Base-by-base conservation (phyloP, 2,329 filamentous ascomycete genomes). In the Phyllosticta citribraziliensis region DNA sequence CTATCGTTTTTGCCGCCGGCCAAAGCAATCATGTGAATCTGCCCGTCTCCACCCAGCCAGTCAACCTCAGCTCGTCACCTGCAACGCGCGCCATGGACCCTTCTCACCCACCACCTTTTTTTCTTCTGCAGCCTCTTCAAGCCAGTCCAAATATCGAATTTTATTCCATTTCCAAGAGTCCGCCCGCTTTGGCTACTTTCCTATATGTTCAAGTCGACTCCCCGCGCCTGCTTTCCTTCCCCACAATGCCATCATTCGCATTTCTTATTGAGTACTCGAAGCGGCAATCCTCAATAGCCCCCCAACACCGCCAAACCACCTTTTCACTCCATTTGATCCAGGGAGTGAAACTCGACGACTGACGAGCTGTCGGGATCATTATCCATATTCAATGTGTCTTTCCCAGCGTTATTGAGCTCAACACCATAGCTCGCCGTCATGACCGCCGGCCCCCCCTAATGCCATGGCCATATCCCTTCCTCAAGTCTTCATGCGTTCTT, bases 231-330 rank as follows among this genome's bases (percentile, higher is more conserved):
- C 50, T 40, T 19, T 12, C 40, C 14, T 27, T 5, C 2, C 27
- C 27, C 27, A 30, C 9, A 5, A 6, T 30, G 25, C 17, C 22
- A 5, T 17, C 14, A 40, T 40, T 30, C 24, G 54, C 47, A 19
- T 22, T 59, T 25, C 53, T 53, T 63, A 64, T 64, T 64, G 63
- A 63, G 24, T 19, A 52, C 61, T 56, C 24, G 47, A 64, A 61
- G 20, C 55, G 56, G 61, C 40, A 50, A 52, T 20, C 24, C n/a
- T 40, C 58, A 60, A 55, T 51, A 52, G 14, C 10, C 53, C 22
- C 35, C 8, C 33, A 10, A 14, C 47, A n/a, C 20, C 24, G 25
- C 56, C 33, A 33, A 52, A 11, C 22, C 25, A 1, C 24, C 12
- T 20, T 19, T 22, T 56, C 24, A 56, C n/a, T 19, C 14, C 9